phyloP scores from a whole-genome alignment of 495 filamentous ascomycete species.

The Talaromyces borbonicus region DNA sequence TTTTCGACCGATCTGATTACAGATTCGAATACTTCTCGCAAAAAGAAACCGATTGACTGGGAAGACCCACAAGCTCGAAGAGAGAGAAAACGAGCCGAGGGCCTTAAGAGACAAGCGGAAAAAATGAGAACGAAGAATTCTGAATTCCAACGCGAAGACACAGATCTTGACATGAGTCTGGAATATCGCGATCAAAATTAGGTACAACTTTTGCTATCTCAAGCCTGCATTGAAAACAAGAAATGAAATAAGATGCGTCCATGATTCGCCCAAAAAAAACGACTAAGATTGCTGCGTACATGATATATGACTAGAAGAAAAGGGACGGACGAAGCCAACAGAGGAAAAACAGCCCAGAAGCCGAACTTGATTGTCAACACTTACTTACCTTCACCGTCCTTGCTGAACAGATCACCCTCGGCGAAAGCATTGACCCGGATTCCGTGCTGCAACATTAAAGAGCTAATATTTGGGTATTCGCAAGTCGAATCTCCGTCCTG shows the following conservation, averaged over 20 bases:
- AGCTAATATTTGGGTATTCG: not conserved
- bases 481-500: not conserved
- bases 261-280: not conserved
- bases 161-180: constrained; percentile 4
- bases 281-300: constrained; percentile 4
- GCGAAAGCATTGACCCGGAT: not conserved
- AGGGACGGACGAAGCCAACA: not conserved
- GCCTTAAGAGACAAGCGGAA: constrained; percentile 34
- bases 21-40: constrained; percentile 14
- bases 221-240: not conserved
- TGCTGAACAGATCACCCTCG: constrained; percentile 4
- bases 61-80: constrained; percentile 47
- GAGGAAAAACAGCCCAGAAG: not conserved
- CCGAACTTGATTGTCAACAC: not conserved
- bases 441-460: constrained; percentile 3
- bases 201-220: no score
- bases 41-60: constrained; percentile 29
- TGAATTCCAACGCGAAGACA: not conserved
- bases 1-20: constrained; percentile 11
- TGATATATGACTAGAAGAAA: not conserved
- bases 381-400: not conserved
- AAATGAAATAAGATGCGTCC: not conserved
- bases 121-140: not conserved
- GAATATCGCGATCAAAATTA: not conserved
- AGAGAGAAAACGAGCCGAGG: constrained; percentile 54